Conservation (phyloP, 441 rosid species). For the Rhodomyrtus psidioides region DNA sequence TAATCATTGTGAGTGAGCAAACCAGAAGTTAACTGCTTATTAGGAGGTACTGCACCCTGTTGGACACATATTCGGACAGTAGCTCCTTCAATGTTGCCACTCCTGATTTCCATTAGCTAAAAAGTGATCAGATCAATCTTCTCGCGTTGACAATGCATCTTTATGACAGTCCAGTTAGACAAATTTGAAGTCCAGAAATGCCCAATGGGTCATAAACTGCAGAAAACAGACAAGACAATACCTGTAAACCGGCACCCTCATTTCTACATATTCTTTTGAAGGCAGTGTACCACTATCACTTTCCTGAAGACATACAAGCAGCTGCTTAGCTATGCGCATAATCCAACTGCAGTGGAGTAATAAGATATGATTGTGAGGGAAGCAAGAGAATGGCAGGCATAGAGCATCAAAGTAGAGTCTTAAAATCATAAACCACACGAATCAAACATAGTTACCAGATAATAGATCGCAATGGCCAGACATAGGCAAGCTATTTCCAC, state of each 20-base stretch:
- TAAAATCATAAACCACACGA: background rate
- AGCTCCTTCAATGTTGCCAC: background rate
- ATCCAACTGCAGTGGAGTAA: background rate
- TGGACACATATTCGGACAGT: background rate
- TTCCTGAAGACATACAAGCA: background rate
- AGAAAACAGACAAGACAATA: background rate
- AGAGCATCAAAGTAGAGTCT: background rate
- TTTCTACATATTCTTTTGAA: background rate
- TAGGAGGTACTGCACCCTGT: background rate
- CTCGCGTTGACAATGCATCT: background rate
- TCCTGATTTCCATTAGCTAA: background rate
- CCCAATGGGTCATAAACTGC: background rate
- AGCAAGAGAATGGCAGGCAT: background rate
- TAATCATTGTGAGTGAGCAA: background rate
- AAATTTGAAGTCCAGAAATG: background rate
- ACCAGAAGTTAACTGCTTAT: background rate
- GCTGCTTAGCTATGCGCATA: background rate
- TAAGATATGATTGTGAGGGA: background rate
- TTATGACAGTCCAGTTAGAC: background rate
- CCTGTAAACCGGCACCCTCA: background rate
- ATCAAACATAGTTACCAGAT: background rate
- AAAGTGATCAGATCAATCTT: background rate
- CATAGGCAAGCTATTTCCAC: slow-evolving; percentile 27
- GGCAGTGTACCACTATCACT: background rate
- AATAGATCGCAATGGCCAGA: background rate